Evolutionary conservation across 768 basidiomycete genomes (phyloP).

Genomic region (Mycena metata): DNA sequence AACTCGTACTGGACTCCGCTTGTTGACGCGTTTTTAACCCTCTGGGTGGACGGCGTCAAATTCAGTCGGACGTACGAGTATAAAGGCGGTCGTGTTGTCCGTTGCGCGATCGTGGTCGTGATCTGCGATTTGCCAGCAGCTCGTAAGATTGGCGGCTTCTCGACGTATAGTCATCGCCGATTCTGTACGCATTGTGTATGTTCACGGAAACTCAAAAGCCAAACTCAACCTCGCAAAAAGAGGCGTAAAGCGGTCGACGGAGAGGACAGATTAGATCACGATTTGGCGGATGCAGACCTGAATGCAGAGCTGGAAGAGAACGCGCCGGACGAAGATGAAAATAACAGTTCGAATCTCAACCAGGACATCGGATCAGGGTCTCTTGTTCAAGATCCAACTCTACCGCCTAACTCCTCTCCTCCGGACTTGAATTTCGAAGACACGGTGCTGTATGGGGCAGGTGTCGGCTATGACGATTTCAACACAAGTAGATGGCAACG

Average conservation of each 20-base stretch:
- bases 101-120: constrained; percentile 36
- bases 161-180: constrained; percentile 1
- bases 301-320: background rate
- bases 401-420: too few species aligned
- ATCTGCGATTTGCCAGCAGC: constrained; percentile 48
- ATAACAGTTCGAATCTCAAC: too few species aligned
- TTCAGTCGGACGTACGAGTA: constrained; percentile 15
- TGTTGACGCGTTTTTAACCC: constrained; percentile 42
- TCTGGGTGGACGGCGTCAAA: constrained; percentile 49
- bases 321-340: background rate
- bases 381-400: too few species aligned
- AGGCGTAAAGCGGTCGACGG: background rate
- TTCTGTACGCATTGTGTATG: background rate
- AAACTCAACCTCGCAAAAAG: too few species aligned
- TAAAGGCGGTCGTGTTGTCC: constrained; percentile 9
- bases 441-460: background rate
- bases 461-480: constrained; percentile 2
- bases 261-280: background rate
- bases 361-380: too few species aligned
- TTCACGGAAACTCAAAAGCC: too few species aligned
- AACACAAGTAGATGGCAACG: background rate
- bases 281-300: background rate
- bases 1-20: constrained; percentile 46
- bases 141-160: constrained; percentile 44
- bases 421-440: background rate